Percentiles rank a stretch among this genome's conserved stretches.
phyloP scores from a whole-genome alignment of 345 rosid genomes.

The Citrus reticulata region DNA sequence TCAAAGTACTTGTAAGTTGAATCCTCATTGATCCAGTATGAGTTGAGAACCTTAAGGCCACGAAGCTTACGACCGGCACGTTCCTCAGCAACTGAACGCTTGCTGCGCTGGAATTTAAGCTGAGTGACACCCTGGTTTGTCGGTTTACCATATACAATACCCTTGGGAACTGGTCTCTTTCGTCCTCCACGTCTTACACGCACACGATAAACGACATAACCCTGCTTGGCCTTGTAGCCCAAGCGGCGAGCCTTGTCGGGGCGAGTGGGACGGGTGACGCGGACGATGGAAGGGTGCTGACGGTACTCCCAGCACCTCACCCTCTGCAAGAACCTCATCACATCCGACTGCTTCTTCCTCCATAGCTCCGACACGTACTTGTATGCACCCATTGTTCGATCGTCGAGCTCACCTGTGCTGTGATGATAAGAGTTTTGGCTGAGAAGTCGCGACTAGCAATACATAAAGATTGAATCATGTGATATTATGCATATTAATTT shows the following conservation, averaged over 20 bases:
- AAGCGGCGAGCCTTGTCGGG: conserved; percentile 95
- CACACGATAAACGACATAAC: conserved; percentile 71
- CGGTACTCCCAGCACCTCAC: conserved; percentile 99
- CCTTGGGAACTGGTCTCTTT: conserved; percentile 84
- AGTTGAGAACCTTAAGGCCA: conserved; percentile 73
- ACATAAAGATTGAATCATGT: no score
- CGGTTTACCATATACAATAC: conserved; percentile 89
- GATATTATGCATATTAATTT: no score
- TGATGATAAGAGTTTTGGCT: no score
- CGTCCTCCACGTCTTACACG: conserved; percentile 92
- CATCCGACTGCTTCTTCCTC: conserved; percentile 99
- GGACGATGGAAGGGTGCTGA: conserved; percentile 93
- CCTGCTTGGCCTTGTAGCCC: conserved; percentile 98
- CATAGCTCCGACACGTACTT: conserved; percentile 96
- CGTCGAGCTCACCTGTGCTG: no score
- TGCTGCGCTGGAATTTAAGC: conserved; percentile 79
- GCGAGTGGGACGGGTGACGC: conserved; percentile 86
- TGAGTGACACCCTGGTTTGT: conserved; percentile 90
- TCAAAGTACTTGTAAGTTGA: conserved; percentile 81
- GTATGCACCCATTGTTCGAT: conserved; percentile 55
- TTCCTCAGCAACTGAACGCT: conserved; percentile 83
- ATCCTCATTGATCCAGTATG: conserved; percentile 92
- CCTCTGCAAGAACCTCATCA: conserved; percentile 96
- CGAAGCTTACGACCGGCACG: conserved; percentile 75
- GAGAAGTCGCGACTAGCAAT: no score